These are phyloP conservation scores for Cardamine occulta DNA, from an alignment of 345 rosid genomes.

Conservation along the genomic window DNA sequence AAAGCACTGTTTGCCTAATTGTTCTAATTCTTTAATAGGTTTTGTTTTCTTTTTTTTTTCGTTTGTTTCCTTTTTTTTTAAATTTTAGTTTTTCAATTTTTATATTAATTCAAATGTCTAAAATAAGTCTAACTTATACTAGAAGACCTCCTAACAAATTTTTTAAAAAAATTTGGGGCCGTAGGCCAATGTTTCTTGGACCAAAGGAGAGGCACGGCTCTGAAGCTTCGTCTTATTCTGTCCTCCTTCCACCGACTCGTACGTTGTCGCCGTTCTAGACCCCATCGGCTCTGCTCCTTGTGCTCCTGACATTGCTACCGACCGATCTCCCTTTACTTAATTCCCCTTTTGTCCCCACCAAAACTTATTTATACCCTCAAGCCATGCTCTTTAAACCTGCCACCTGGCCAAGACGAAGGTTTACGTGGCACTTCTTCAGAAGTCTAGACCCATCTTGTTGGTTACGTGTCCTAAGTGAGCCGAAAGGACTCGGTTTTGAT, in stretches of 20 bases:
- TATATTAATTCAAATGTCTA: too few species aligned
- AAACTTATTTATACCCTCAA: not conserved
- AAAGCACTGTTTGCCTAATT: too few species aligned
- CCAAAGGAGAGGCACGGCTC: too few species aligned
- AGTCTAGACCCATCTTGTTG: not conserved
- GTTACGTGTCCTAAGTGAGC: slow-evolving; percentile 7
- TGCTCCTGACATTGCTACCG: slow-evolving; percentile 56
- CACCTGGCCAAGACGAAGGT: slow-evolving; percentile 15
- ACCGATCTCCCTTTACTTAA: not conserved
- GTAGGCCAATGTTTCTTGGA: too few species aligned
- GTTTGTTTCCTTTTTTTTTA: too few species aligned
- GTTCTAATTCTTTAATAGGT: too few species aligned
- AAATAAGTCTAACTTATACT: too few species aligned
- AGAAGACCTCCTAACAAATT: too few species aligned
- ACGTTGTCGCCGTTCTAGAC: slow-evolving; percentile 55
- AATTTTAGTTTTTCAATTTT: too few species aligned
- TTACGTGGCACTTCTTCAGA: slow-evolving; percentile 20
- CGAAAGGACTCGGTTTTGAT: not conserved
- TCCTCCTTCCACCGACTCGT: slow-evolving; percentile 57
- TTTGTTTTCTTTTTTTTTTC: too few species aligned
- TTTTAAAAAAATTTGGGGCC: too few species aligned
- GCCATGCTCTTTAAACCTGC: slow-evolving; percentile 1
- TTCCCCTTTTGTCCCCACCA: not conserved
- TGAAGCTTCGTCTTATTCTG: slow-evolving; percentile 54
- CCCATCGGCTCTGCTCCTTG: slow-evolving; percentile 72